Base-by-base conservation (phyloP, 1,139 yeast species). In the Blastobotrys aristatus region DNA sequence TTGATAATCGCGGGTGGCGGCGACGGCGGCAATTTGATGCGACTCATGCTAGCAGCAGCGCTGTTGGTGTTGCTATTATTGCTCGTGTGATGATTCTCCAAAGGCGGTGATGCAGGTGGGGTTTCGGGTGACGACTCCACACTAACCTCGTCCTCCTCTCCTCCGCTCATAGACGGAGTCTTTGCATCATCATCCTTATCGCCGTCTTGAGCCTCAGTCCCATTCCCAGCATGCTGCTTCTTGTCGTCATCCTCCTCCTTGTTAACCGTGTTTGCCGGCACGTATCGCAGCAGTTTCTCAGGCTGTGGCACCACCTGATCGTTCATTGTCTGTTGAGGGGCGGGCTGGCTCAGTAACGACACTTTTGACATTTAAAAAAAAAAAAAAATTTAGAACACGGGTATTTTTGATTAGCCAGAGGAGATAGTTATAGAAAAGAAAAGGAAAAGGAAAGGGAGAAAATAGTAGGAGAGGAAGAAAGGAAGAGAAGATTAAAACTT, bases 71-170 rank as follows among this genome's bases (percentile, higher is more conserved):
- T 14, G 33, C 17, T 30, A 30, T 5, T 30, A 30, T 13, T 30
- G 17, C n/a, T 30, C 6, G 14, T n/a, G n/a, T n/a, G n/a, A n/a
- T n/a, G n/a, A 21, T 24, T 21, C n/a, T 20, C 11, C n/a, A 35
- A 35, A 18, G 39, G 39, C 16, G 20, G n/a, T 35, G 39, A 21
- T 35, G 24, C n/a, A 18, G n/a, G 31, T 11, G 40, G 40, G 11
- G 40, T 29, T 21, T 29, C 21, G 11, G 40, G 40, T 6, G 40
- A 30, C 11, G 22, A 20, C 13, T 34, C n/a, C 14, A 24, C 14
- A 22, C 22, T 37, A 13, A 13, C n/a, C 4, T 37, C 14, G n/a
- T 6, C 18, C 30, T 26, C 10, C 10, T 26, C 10, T 26, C 11
- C 10, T 11, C 11, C n/a, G n/a, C n/a, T n/a, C n/a, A n/a, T n/a